These are phyloP conservation scores for Cyclotella distinguenda DNA, from an alignment of 108 stramenopile genomes.

Conservation along the genomic window DNA sequence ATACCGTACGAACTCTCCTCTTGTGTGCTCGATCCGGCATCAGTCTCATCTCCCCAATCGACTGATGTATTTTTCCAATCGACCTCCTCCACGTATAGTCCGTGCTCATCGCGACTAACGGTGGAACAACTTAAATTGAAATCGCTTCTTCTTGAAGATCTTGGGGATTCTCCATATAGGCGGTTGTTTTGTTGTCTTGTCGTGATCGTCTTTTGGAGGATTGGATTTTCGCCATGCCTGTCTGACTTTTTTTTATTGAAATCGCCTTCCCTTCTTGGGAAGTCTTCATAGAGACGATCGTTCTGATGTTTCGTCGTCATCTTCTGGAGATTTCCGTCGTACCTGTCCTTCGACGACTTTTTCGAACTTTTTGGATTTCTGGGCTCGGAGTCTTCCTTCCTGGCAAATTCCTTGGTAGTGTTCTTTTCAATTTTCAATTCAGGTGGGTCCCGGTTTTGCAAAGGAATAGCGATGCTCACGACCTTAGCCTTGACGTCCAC, in stretches of 20 bases:
- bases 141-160: not conserved
- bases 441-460: not conserved
- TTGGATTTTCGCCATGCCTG: not conserved
- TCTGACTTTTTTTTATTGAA: no score
- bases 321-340: not conserved
- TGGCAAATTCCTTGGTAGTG: not conserved
- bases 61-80: slow-evolving; percentile 22
- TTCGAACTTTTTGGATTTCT: not conserved
- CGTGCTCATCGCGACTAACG: not conserved
- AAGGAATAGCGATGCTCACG: not conserved
- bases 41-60: slow-evolving; percentile 17
- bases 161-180: not conserved
- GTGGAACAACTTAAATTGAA: not conserved
- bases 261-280: not conserved
- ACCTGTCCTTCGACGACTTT: not conserved
- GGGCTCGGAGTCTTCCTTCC: not conserved
- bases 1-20: no score
- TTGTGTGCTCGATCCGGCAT: not conserved
- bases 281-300: not conserved
- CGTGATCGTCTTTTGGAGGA: not conserved
- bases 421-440: not conserved
- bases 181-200: not conserved
- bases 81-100: slow-evolving; percentile 1
- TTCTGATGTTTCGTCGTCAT: not conserved
- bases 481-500: not conserved